Base-by-base conservation (phyloP, 192 early-diverging fungal species). In the Gaertneriomyces sp. region DNA sequence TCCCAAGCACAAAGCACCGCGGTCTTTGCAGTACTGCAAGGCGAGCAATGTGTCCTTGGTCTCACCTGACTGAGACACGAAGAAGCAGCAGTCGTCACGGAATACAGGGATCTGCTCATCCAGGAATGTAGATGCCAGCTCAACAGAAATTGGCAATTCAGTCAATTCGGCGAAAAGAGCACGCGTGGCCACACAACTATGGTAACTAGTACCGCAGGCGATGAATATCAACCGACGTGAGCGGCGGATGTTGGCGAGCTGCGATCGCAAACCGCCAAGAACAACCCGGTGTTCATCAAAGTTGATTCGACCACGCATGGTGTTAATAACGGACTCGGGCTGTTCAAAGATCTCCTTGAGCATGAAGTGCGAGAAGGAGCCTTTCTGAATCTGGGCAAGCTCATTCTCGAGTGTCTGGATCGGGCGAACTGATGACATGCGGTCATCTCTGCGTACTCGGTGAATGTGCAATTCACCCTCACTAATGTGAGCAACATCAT, bases 381-480 rank as follows among this genome's bases (percentile, higher is more conserved):
- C 84, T 69, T 81, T 84, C 64, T 80, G 74, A 59, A 85, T 85
- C 70, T 84, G 77, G 25, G 83, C 82, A 7, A 86, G 66, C 66
- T 86, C 85, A 39, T 73, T 64, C 60, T 85, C 85, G 5, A 86
- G 68, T 1, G 80, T 85, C 56, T 85, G 83, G 45, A 86, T 81
- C 39, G 81, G 64, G 42, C 82, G 77, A 52, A 85, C 70, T 33
- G 83, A 77, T 0, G 80, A 79, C 70, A 86, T 75, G 55, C 51
- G 60, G 73, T 85, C 81, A 57, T 85, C 80, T 42, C 80, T 74
- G 10, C 81, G 68, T 14, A 86, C 43, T 10, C 85, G 82, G 72
- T 86, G 85, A 60, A 86, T 86, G 76, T 85, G 85, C 12, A 86
- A 63, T 58, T 86, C 83, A 43, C 85, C 85, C 40, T 81, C 81